These are phyloP conservation scores for Pyrenophora graminea DNA, from an alignment of 2,329 filamentous ascomycete genomes.

Conservation along the genomic window DNA sequence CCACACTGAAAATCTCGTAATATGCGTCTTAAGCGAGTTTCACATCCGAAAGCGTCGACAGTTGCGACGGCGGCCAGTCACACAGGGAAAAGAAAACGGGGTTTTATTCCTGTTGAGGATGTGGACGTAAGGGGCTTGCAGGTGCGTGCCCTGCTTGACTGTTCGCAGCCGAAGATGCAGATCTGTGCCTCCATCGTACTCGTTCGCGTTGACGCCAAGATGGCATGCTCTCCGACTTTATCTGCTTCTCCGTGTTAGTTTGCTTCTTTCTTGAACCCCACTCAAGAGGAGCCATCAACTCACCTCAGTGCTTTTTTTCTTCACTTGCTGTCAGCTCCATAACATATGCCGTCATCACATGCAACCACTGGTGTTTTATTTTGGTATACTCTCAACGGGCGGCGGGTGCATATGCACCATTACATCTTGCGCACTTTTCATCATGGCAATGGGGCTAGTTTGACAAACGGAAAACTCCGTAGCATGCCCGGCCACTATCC, in stretches of 20 bases:
- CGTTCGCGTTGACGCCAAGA: background rate
- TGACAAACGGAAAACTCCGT: too few relatives aligned
- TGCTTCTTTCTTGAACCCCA: background rate
- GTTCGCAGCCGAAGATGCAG: constrained; percentile 2
- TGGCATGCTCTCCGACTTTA: background rate
- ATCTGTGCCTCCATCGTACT: background rate
- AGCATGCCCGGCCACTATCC: too few relatives aligned
- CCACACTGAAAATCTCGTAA: background rate
- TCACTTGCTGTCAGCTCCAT: too few relatives aligned
- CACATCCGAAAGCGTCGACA: background rate
- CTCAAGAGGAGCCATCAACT: too few relatives aligned
- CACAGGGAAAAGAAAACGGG: background rate
- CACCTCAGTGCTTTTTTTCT: too few relatives aligned
- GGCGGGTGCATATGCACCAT: too few relatives aligned
- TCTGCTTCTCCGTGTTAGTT: background rate
- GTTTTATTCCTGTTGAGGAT: background rate
- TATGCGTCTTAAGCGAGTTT: constrained; percentile 5
- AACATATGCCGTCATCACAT: too few relatives aligned
- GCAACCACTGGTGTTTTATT: too few relatives aligned
- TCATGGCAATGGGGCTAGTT: too few relatives aligned
- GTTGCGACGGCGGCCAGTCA: background rate
- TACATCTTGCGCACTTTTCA: too few relatives aligned
- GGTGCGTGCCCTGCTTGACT: constrained; percentile 1
- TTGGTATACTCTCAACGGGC: too few relatives aligned
- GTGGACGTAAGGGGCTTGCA: background rate